These are phyloP conservation scores for Raphidocelis subcapitata DNA, from an alignment of 139 green algal species.

Conservation along the genomic window DNA sequence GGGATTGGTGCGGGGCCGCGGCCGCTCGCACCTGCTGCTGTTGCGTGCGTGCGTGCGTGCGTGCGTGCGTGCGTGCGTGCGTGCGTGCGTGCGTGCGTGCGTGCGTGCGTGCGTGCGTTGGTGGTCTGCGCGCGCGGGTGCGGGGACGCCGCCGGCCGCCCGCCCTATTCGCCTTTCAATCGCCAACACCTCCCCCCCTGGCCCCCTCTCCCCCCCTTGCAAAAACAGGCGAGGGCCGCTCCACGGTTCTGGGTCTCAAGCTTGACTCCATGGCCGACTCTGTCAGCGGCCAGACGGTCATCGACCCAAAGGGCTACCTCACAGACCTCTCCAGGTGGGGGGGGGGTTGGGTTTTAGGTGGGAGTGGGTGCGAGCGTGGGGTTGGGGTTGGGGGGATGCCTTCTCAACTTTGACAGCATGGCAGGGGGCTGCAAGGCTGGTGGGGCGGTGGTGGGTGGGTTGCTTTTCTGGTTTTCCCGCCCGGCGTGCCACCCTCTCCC, in stretches of 20 bases:
- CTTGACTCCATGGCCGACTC: conserved; percentile 89
- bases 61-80: too few relatives aligned
- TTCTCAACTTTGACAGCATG: too few relatives aligned
- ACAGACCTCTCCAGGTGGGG: conserved; percentile 87
- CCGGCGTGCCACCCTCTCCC: too few relatives aligned
- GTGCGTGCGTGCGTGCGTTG: background rate
- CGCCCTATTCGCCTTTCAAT: background rate
- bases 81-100: background rate
- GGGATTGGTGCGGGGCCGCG: background rate
- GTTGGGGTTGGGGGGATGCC: background rate
- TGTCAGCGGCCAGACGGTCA: conserved; percentile 92
- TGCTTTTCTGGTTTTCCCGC: too few relatives aligned
- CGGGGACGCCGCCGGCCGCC: too few relatives aligned
- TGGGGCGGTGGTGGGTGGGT: too few relatives aligned
- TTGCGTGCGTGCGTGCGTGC: too few relatives aligned
- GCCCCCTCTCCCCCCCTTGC: background rate
- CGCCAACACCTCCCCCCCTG: background rate
- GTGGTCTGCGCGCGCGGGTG: background rate
- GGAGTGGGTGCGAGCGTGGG: background rate
- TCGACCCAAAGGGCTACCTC: conserved; percentile 99
- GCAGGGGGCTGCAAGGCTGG: too few relatives aligned
- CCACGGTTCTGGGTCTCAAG: conserved; percentile 91
- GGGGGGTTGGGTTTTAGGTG: too few relatives aligned
- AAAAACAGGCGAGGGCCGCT: conserved; percentile 77
- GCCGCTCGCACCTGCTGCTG: too few relatives aligned